A percentile compares a stretch with the other conserved stretches of the same genome.
phyloP scores from a whole-genome alignment of 305 asterid genomes.

The Rubia balearica region DNA sequence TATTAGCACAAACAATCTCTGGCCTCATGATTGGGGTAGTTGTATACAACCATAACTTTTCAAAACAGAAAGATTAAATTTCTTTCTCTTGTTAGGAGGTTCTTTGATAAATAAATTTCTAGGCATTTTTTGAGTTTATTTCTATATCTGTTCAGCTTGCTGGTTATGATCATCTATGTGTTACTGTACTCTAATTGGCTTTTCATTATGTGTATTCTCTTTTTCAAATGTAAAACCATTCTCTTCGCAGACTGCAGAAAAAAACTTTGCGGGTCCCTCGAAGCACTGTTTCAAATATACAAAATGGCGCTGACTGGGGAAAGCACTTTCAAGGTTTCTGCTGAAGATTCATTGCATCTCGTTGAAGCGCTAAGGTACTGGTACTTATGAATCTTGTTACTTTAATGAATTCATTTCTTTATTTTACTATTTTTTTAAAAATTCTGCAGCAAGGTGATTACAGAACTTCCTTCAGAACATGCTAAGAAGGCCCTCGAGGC shows the following conservation, averaged over 20 bases:
- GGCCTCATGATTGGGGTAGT: not conserved
- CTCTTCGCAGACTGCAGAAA: conserved; percentile 72
- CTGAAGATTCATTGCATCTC: conserved; percentile 84
- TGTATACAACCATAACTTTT: not conserved
- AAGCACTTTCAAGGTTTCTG: conserved; percentile 86
- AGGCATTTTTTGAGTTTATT: not conserved
- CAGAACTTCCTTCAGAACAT: conserved; percentile 92
- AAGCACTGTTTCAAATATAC: conserved; percentile 86
- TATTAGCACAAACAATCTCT: not conserved
- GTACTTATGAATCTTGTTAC: conserved; percentile 17
- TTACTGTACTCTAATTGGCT: not conserved
- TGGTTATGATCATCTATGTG: not conserved
- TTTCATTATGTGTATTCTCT: not conserved
- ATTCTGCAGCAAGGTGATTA: conserved; percentile 74
- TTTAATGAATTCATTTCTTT: conserved; percentile 19
- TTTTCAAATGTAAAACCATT: not conserved
- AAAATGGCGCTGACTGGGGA: conserved; percentile 83
- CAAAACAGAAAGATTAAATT: not conserved
- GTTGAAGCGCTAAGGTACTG: conserved; percentile 95
- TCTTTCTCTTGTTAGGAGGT: not conserved
- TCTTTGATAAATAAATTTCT: not conserved
- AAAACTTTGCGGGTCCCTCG: conserved; percentile 79
- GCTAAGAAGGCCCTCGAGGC: conserved; percentile 93
- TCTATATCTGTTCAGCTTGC: not conserved
- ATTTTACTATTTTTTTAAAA: conserved; percentile 22